phyloP scores from a whole-genome alignment of 768 basidiomycete genomes.

The Kondoa subrosea region DNA sequence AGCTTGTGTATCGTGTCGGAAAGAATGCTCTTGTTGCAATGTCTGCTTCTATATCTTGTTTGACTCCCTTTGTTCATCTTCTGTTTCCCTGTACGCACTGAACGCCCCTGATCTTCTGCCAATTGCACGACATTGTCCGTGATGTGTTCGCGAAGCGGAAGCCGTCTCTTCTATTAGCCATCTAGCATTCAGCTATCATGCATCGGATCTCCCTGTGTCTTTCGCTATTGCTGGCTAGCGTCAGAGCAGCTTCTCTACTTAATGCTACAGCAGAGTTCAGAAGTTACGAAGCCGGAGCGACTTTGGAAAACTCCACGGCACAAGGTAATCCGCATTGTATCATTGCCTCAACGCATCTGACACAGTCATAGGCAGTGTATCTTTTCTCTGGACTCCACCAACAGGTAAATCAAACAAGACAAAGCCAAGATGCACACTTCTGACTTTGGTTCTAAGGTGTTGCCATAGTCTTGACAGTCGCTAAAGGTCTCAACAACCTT shows the following conservation, averaged over 20 bases:
- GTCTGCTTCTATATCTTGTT: no score
- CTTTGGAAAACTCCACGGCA: background rate
- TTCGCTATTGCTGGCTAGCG: no score
- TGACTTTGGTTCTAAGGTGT: background rate
- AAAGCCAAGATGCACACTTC: background rate
- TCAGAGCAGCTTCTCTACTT: background rate
- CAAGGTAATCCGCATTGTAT: background rate
- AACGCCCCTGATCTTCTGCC: no score
- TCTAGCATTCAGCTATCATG: no score
- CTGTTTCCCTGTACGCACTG: no score
- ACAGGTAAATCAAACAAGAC: background rate
- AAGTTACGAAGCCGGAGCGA: background rate
- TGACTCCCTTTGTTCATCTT: no score
- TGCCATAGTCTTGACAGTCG: background rate
- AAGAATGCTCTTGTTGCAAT: no score
- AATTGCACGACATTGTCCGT: no score
- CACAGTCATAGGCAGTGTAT: background rate
- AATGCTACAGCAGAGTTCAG: background rate
- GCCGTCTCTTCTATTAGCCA: no score
- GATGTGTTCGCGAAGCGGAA: no score
- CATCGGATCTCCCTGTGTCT: no score
- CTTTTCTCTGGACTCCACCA: background rate
- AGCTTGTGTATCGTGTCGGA: no score
- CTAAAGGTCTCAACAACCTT: background rate
- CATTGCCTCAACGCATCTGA: background rate